Evolutionary conservation across 2,329 filamentous ascomycete genomes (phyloP).

Genomic region (Diaporthe velutina): DNA sequence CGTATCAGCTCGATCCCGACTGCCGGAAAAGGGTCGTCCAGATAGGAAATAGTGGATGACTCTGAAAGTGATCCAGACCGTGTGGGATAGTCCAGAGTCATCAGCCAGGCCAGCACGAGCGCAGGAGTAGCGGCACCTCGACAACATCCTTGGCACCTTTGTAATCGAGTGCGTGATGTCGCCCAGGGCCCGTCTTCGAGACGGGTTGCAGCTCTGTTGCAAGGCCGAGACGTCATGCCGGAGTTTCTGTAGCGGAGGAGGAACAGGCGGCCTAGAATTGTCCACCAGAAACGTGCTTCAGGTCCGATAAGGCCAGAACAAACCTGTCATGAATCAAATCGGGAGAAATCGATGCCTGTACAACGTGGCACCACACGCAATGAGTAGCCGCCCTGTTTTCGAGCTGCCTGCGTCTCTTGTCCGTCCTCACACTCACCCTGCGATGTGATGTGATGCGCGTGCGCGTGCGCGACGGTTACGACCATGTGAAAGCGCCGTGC

Average conservation of each 20-base stretch:
- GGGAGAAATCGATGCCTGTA: neutral
- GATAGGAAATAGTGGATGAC: neutral
- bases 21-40: conserved; percentile 10
- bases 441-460: neutral
- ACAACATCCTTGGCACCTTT: neutral
- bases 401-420: neutral
- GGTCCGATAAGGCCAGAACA: neutral
- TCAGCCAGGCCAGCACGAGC: neutral
- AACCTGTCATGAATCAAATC: neutral
- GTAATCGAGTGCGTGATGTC: neutral
- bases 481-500: conserved; percentile 10
- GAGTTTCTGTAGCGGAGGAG: neutral
- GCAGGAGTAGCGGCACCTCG: neutral
- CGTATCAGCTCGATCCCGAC: neutral
- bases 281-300: neutral
- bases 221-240: conserved; percentile 13
- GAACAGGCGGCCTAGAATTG: neutral
- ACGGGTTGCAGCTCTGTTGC: conserved; percentile 23
- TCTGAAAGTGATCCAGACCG: neutral
- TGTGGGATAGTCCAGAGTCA: neutral
- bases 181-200: neutral
- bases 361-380: conserved; percentile 18
- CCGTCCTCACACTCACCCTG: neutral
- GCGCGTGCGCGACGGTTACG: neutral
- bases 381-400: neutral